phyloP scores from a whole-genome alignment of 1,284 basidiomycete species.

The Phlebopus sp. region DNA sequence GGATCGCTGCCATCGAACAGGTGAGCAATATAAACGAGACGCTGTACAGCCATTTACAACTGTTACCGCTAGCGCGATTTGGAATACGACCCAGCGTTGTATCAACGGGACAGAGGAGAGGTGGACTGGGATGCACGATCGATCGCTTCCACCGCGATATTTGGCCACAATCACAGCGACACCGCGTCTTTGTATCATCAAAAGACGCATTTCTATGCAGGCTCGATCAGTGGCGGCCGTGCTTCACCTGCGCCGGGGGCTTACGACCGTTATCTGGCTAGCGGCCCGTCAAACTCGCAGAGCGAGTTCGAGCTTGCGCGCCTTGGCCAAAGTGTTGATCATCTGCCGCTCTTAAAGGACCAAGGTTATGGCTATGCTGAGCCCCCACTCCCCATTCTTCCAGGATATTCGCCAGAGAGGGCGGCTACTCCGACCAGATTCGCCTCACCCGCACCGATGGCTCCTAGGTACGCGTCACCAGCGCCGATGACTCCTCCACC shows the following conservation, averaged over 20 bases:
- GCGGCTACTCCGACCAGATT: constrained; percentile 29
- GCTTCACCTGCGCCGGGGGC: constrained; percentile 43
- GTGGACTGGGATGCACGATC: constrained; percentile 77
- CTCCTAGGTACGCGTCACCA: constrained; percentile 2
- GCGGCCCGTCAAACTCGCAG: constrained; percentile 35
- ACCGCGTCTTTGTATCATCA: constrained; percentile 40
- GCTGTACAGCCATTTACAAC: constrained; percentile 5
- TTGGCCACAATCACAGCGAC: constrained; percentile 38
- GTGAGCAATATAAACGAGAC: constrained; percentile 32
- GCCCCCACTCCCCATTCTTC: constrained; percentile 21
- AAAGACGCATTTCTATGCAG: constrained; percentile 44
- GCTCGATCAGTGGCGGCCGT: constrained; percentile 35
- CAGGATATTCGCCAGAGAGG: constrained; percentile 12
- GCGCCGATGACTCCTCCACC: constrained; percentile 31
- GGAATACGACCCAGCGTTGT: constrained; percentile 72
- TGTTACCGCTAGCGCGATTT: constrained; percentile 50
- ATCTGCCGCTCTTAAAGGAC: constrained; percentile 49
- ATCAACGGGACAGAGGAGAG: constrained; percentile 75
- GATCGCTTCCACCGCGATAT: constrained; percentile 55
- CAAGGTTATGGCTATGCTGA: constrained; percentile 30
- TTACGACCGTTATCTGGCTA: constrained; percentile 57
- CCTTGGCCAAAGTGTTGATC: constrained; percentile 51
- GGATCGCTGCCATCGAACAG: constrained; percentile 74
- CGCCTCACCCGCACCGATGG: constrained; percentile 7
- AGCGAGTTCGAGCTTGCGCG: constrained; percentile 56